Base-by-base conservation (phyloP, 2,329 filamentous ascomycete species). In the Pseudogymnoascus sp. region DNA sequence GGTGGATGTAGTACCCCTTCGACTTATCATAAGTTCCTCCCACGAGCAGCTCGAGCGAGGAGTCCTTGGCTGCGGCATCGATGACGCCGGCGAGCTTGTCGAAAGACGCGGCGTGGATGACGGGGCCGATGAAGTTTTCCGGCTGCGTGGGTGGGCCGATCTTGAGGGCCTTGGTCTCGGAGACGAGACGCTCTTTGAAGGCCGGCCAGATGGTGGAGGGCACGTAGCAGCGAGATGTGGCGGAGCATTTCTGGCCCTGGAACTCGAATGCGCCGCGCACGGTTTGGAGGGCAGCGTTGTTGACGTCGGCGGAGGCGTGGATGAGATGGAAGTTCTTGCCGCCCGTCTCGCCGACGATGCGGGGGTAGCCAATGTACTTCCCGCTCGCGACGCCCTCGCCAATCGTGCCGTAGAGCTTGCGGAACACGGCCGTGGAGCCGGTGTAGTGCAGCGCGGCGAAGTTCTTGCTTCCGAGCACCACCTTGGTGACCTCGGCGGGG, bases 381-480 rank as follows among this genome's bases (percentile, higher is more conserved):
- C 89, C 90, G 70, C 91, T 85, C 4, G 89, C 89, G 18, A 95
- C 87, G 39, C 89, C 90, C 65, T 82, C 79, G 9, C 90, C 90
- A 69, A 97, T 96, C 73, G 90, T 84, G 15, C 90, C 90, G 73
- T 95, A 96, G 11, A 97, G 80, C 70, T 86, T 85, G 64, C 91
- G 87, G 85, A 97, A 97, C 30, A 97, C 90, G 58, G 86, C 85
- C 0, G 93, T 97, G 77, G 89, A 94, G 64, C 93, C 93, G 0
- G 92, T 97, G 80, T 92, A 97, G 79, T 97, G 91, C 20, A 97
- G 84, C n/a, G 90, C 88, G 7, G 92, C 88, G 69, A 97, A 94
- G 63, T 95, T 80, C 67, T 79, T 84, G 78, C 94, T 90, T 59
- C 80, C 80, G 47, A 97, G 82, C 8, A 90, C 88, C 36, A 82